Conservation (phyloP, 257 asterid species). For the Echium plantagineum region DNA sequence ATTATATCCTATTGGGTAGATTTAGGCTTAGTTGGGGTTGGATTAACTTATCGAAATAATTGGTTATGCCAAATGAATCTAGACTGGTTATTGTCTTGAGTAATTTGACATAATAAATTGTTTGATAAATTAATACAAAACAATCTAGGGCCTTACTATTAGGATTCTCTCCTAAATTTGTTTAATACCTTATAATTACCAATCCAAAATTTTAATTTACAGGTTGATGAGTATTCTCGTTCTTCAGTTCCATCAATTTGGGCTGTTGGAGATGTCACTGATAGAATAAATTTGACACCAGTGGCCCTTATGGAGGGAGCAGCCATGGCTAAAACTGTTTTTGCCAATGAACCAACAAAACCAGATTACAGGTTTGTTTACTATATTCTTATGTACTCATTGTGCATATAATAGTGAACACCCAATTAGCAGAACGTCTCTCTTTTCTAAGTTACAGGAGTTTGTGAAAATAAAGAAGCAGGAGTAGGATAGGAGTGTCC, state of each 20-base stretch:
- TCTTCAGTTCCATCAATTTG: conserved; percentile 93
- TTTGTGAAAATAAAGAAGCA: not conserved
- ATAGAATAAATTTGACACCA: conserved; percentile 93
- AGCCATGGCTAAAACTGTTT: conserved; percentile 85
- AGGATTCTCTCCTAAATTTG: not conserved
- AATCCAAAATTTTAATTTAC: conserved; percentile 11
- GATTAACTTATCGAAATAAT: no score
- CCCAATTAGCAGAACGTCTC: no score
- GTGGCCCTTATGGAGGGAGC: conserved; percentile 99
- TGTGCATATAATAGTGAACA: no score
- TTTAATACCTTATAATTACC: not conserved
- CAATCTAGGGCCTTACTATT: no score
- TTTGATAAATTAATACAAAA: no score
- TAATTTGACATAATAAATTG: no score
- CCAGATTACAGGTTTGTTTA: conserved; percentile 65
- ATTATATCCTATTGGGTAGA: not conserved
- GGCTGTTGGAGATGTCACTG: conserved; percentile 99
- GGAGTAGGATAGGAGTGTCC: not conserved
- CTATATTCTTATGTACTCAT: not conserved
- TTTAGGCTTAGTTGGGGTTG: not conserved
- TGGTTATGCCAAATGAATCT: no score
- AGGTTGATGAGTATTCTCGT: conserved; percentile 90
- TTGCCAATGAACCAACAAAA: conserved; percentile 67
- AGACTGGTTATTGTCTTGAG: no score
- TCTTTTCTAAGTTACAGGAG: not conserved